These are phyloP conservation scores for Neoscytalidium dimidiatum DNA, from an alignment of 2,329 filamentous ascomycete species.

Conservation along the genomic window DNA sequence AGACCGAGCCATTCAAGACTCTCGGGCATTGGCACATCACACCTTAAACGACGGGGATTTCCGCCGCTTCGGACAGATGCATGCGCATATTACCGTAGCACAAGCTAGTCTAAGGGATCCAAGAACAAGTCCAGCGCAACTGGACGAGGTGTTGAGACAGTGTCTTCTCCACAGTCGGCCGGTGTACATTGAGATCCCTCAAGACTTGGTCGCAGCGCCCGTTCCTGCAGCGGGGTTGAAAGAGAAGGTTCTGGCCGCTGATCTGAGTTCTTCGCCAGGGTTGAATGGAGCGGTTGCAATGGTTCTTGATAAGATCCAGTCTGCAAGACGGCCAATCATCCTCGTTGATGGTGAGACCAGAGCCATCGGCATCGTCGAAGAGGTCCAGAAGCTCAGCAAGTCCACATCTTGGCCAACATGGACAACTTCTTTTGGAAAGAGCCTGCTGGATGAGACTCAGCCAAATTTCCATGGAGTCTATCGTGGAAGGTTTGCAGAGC, in stretches of 20 bases:
- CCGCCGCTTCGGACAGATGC: slow-evolving; percentile 53
- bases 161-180: slow-evolving; percentile 57
- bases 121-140: slow-evolving; percentile 48
- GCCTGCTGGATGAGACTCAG: slow-evolving; percentile 51
- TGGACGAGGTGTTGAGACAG: slow-evolving; percentile 54
- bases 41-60: slow-evolving; percentile 66
- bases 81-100: slow-evolving; percentile 51
- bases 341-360: slow-evolving; percentile 55
- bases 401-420: slow-evolving; percentile 51
- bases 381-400: slow-evolving; percentile 47
- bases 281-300: slow-evolving; percentile 27
- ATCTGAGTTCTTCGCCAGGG: neutral
- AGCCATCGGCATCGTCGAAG: slow-evolving; percentile 42
- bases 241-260: slow-evolving; percentile 20
- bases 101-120: slow-evolving; percentile 52
- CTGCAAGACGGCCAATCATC: slow-evolving; percentile 52
- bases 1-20: slow-evolving; percentile 44
- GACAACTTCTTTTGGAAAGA: slow-evolving; percentile 52
- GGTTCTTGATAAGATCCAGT: slow-evolving; percentile 42
- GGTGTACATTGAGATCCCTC: slow-evolving; percentile 59
- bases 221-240: slow-evolving; percentile 38
- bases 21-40: slow-evolving; percentile 59
- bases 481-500: slow-evolving; percentile 44
- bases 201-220: slow-evolving; percentile 50
- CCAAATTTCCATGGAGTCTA: slow-evolving; percentile 55